Evolutionary conservation across 2,329 filamentous ascomycete species (phyloP).

Genomic region (Diplodia intermedia): DNA sequence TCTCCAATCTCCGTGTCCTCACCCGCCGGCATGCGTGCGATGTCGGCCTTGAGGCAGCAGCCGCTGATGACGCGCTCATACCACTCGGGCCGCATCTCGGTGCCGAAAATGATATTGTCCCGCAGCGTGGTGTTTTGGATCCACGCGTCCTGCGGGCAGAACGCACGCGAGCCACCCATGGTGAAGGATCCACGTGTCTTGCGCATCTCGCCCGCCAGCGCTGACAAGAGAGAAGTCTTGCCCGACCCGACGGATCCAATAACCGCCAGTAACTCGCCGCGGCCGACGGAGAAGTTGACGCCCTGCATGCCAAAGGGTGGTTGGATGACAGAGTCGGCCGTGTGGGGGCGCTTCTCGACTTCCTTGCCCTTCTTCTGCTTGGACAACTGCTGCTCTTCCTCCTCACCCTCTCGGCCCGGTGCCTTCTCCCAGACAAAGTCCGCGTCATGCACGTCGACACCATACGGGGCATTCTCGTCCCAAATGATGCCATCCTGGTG

Average conservation of each 20-base stretch:
- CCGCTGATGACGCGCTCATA: slow-evolving; percentile 82
- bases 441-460: slow-evolving; percentile 73
- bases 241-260: slow-evolving; percentile 87
- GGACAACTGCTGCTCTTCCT: slow-evolving; percentile 23
- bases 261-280: slow-evolving; percentile 79
- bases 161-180: slow-evolving; percentile 80
- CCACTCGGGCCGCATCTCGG: slow-evolving; percentile 74
- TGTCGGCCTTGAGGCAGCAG: slow-evolving; percentile 82
- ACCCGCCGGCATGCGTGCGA: slow-evolving; percentile 90
- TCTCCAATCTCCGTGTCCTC: slow-evolving; percentile 94
- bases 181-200: slow-evolving; percentile 76
- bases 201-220: slow-evolving; percentile 92
- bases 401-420: slow-evolving; percentile 55
- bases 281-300: slow-evolving; percentile 70
- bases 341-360: slow-evolving; percentile 54
- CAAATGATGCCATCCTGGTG: slow-evolving; percentile 72
- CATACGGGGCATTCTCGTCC: slow-evolving; percentile 60
- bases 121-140: slow-evolving; percentile 90
- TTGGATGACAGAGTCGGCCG: slow-evolving; percentile 49
- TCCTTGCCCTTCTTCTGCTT: slow-evolving; percentile 49
- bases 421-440: slow-evolving; percentile 87
- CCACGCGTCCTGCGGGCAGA: slow-evolving; percentile 97
- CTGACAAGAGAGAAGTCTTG: slow-evolving; percentile 87
- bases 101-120: slow-evolving; percentile 92
- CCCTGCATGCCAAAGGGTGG: slow-evolving; percentile 77